phyloP scores from a whole-genome alignment of 768 basidiomycete genomes.

The Neoboletus brunneissimus region DNA sequence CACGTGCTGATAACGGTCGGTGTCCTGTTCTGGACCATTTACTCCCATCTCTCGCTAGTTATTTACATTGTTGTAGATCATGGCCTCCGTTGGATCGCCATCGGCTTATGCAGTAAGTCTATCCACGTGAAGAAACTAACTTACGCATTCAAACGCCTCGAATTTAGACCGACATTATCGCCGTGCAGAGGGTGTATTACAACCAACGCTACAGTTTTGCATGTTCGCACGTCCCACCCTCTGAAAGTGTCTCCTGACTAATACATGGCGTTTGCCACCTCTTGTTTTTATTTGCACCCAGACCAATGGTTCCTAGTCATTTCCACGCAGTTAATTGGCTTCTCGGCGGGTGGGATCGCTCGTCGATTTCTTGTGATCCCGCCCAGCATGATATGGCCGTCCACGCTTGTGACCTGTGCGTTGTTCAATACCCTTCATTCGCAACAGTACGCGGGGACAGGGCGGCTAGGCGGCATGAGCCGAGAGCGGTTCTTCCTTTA shows the following conservation, averaged over 20 bases:
- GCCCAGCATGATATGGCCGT: conserved; percentile 67
- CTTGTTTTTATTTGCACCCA: conserved; percentile 17
- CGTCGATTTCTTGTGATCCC: conserved; percentile 73
- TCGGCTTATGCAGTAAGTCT: conserved; percentile 58
- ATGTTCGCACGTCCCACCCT: conserved; percentile 38
- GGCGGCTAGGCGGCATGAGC: conserved; percentile 59
- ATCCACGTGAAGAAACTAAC: conserved; percentile 4
- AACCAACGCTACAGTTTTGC: conserved; percentile 59
- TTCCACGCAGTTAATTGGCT: conserved; percentile 75
- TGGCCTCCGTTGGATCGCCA: conserved; percentile 59
- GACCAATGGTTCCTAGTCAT: conserved; percentile 82
- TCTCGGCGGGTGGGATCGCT: conserved; percentile 75
- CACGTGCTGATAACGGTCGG: conserved; percentile 64
- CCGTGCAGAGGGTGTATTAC: conserved; percentile 75
- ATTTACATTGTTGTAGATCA: conserved; percentile 34
- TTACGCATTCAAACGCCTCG: neutral
- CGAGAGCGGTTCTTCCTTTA: conserved; percentile 77
- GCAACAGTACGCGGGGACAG: conserved; percentile 61
- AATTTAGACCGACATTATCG: conserved; percentile 59
- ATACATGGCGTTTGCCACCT: neutral
- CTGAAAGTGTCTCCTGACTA: neutral
- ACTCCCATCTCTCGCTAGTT: conserved; percentile 18
- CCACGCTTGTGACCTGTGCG: conserved; percentile 71
- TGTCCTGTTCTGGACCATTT: conserved; percentile 26
- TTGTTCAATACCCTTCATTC: conserved; percentile 78